These are phyloP conservation scores for Penicillium sp. DNA, from an alignment of 2,329 filamentous ascomycete species.

Conservation along the genomic window DNA sequence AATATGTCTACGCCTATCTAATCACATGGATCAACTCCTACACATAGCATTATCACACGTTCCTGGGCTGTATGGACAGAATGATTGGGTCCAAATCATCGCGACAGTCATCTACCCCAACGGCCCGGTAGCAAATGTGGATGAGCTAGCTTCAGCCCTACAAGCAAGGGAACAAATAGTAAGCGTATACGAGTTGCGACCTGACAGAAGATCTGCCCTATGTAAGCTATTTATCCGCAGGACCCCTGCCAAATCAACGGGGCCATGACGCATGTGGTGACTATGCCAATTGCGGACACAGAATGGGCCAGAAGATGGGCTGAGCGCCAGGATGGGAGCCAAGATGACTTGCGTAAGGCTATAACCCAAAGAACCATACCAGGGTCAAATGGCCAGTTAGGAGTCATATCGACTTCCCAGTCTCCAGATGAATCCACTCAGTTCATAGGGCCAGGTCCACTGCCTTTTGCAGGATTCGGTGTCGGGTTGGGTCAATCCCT, in stretches of 20 bases:
- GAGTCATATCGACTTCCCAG: neutral
- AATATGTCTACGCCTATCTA: neutral
- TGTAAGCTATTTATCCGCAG: neutral
- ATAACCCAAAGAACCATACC: neutral
- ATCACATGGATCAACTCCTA: neutral
- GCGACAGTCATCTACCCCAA: neutral
- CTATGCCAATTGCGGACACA: neutral
- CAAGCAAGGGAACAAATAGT: conserved; percentile 9
- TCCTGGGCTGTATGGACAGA: neutral
- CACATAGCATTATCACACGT: neutral
- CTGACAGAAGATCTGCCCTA: neutral
- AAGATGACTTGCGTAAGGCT: neutral
- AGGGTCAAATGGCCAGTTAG: neutral
- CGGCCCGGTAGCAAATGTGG: neutral
- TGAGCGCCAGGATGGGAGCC: neutral
- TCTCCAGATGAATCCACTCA: neutral
- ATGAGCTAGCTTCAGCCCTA: conserved; percentile 22
- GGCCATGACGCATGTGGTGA: neutral
- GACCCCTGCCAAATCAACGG: neutral
- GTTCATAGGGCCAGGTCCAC: conserved; percentile 1
- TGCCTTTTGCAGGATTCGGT: conserved; percentile 5
- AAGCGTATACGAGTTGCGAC: conserved; percentile 8
- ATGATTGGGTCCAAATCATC: neutral
- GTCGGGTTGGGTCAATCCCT: neutral
- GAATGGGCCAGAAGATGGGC: neutral